phyloP scores from a whole-genome alignment of 2,329 filamentous ascomycete genomes.

The Phoma sp. region DNA sequence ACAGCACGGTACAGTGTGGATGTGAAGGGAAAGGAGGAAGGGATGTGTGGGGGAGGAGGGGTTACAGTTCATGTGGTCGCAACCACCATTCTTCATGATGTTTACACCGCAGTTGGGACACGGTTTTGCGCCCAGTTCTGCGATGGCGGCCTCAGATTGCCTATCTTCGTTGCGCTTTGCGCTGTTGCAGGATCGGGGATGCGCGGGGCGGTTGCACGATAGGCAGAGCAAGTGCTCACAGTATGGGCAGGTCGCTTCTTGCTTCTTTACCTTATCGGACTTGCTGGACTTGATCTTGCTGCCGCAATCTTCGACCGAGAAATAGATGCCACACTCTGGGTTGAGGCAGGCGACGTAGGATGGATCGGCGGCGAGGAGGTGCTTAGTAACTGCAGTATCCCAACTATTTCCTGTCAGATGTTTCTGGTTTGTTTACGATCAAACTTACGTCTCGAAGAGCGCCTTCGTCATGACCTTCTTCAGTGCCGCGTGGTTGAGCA shows the following conservation, averaged over 20 bases:
- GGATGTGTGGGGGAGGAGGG: background rate
- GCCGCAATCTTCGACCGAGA: slow-evolving; percentile 31
- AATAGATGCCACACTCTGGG: slow-evolving; percentile 27
- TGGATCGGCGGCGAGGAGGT: slow-evolving; percentile 20
- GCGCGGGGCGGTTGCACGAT: slow-evolving; percentile 32
- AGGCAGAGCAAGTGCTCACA: slow-evolving; percentile 30
- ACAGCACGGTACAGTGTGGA: no score
- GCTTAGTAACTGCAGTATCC: slow-evolving; percentile 26
- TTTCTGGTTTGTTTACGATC: background rate
- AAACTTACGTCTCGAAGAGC: slow-evolving; percentile 25
- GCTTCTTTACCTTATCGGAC: background rate
- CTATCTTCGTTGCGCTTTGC: slow-evolving; percentile 26
- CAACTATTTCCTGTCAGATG: slow-evolving; percentile 23
- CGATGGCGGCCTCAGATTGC: slow-evolving; percentile 22
- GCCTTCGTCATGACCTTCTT: slow-evolving; percentile 17
- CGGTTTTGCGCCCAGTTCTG: slow-evolving; percentile 33
- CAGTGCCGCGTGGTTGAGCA: slow-evolving; percentile 17
- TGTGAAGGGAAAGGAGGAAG: no score
- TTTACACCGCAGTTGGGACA: slow-evolving; percentile 36
- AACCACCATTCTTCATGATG: slow-evolving; percentile 38
- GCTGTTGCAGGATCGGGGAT: slow-evolving; percentile 24
- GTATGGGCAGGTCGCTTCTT: slow-evolving; percentile 30
- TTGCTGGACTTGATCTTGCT: background rate
- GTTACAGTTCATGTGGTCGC: slow-evolving; percentile 37
- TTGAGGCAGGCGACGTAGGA: slow-evolving; percentile 31